Evolutionary conservation across 208 protist genomes (phyloP).

Genomic region (Trypanosomatidae sp.): DNA sequence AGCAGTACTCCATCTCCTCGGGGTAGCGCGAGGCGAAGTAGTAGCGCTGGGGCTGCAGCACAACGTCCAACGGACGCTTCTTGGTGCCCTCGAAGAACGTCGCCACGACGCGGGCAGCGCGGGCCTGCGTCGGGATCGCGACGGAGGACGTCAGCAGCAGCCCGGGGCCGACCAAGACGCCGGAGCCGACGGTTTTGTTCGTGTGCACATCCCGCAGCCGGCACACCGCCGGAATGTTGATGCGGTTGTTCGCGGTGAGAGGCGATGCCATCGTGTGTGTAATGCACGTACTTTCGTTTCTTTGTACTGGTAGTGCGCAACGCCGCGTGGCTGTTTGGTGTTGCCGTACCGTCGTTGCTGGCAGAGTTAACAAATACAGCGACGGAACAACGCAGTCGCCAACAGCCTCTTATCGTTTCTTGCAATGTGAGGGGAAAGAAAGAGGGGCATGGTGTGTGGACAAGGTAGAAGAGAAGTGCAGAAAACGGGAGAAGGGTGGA

Average conservation of each 20-base stretch:
- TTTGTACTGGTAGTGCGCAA: background rate
- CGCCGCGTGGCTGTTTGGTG: too few species aligned
- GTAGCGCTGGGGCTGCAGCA: conserved; percentile 62
- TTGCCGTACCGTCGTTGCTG: too few species aligned
- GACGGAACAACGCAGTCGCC: too few species aligned
- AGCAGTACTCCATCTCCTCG: conserved; percentile 89
- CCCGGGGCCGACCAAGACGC: conserved; percentile 62
- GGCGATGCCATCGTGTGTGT: conserved; percentile 29
- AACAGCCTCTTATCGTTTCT: too few species aligned
- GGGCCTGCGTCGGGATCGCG: conserved; percentile 13
- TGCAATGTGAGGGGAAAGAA: too few species aligned
- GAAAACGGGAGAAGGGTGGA: too few species aligned
- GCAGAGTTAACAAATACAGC: too few species aligned
- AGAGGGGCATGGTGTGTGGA: too few species aligned
- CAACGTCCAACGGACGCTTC: conserved; percentile 65
- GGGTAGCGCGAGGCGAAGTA: conserved; percentile 84
- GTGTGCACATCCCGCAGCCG: conserved; percentile 44
- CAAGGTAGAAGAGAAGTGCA: too few species aligned
- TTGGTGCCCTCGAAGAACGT: conserved; percentile 92
- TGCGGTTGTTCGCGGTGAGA: conserved; percentile 64
- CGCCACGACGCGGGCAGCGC: conserved; percentile 52
- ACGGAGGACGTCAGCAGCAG: conserved; percentile 71
- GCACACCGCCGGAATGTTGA: conserved; percentile 90
- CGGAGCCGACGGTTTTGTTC: conserved; percentile 59
- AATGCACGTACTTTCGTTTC: background rate